Percentiles rank a stretch among this genome's conserved stretches.
phyloP scores from a whole-genome alignment of 2,329 filamentous ascomycete genomes.

The Lojkania enalia region DNA sequence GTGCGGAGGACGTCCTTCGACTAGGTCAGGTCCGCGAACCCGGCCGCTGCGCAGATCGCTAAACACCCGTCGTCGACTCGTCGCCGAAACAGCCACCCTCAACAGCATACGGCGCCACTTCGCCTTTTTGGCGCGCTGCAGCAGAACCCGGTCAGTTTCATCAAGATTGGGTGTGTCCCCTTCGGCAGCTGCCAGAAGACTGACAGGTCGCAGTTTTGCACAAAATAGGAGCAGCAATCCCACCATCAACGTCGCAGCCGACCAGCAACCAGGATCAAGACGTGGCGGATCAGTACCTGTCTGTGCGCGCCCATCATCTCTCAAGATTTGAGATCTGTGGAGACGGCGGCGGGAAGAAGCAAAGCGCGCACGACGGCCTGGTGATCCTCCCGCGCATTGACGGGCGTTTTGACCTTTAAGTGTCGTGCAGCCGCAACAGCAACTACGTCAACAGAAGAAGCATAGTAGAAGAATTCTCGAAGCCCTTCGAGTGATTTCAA shows the following conservation, averaged over 20 bases:
- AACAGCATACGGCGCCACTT: conserved; percentile 38
- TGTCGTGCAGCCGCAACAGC: conserved; percentile 29
- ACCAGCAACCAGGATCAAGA: conserved; percentile 29
- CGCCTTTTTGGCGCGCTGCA: conserved; percentile 38
- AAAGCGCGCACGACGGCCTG: conserved; percentile 37
- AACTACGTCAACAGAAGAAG: conserved; percentile 4
- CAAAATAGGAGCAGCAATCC: conserved; percentile 25
- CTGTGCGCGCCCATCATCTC: conserved; percentile 26
- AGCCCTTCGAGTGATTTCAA: too few species aligned
- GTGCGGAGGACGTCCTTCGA: conserved; percentile 20
- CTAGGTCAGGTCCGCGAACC: conserved; percentile 32
- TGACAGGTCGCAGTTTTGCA: conserved; percentile 39
- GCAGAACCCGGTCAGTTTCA: conserved; percentile 43
- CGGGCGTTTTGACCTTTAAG: conserved; percentile 30
- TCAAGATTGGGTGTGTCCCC: conserved; percentile 32
- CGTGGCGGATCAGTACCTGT: conserved; percentile 31
- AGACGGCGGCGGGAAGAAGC: conserved; percentile 42
- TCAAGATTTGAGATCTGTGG: conserved; percentile 42
- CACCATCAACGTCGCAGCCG: conserved; percentile 36
- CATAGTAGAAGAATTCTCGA: too few species aligned
- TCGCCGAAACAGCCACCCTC: conserved; percentile 40
- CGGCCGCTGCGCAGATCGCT: conserved; percentile 35
- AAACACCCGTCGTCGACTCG: conserved; percentile 30
- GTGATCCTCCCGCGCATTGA: conserved; percentile 25
- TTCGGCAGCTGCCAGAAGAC: conserved; percentile 29